Conservation (phyloP, 495 filamentous ascomycete species). For the Trichoderma asperelloides region DNA sequence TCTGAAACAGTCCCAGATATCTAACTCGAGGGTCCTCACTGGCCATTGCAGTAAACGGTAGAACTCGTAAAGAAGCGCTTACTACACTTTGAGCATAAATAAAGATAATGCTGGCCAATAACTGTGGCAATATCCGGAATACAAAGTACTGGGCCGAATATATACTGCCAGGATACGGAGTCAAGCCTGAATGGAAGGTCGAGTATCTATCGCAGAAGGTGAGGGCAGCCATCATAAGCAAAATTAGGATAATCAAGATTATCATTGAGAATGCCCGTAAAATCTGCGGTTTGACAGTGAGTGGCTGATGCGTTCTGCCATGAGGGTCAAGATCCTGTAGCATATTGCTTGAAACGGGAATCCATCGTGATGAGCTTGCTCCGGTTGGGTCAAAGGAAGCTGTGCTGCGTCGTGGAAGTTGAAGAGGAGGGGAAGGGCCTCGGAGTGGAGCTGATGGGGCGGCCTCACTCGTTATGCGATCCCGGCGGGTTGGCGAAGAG, state of each 20-base stretch:
- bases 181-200: constrained; percentile 50
- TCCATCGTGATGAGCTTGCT: background rate
- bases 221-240: constrained; percentile 64
- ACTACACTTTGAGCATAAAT: constrained; percentile 69
- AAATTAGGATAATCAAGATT: constrained; percentile 47
- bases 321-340: constrained; percentile 11
- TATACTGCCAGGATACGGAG: constrained; percentile 50
- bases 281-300: constrained; percentile 57
- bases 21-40: constrained; percentile 42
- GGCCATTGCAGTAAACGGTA: constrained; percentile 70
- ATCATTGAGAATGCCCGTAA: constrained; percentile 55
- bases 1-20: constrained; percentile 42
- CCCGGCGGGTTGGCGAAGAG: background rate
- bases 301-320: constrained; percentile 28
- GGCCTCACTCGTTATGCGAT: background rate
- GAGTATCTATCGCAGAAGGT: constrained; percentile 70
- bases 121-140: constrained; percentile 72
- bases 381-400: background rate
- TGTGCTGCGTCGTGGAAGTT: background rate
- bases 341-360: constrained; percentile 8
- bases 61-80: constrained; percentile 62
- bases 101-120: constrained; percentile 63
- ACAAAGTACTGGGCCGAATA: constrained; percentile 73
- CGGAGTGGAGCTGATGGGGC: background rate
- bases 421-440: background rate